phyloP scores from a whole-genome alignment of 495 filamentous ascomycete species.

The Poronia punctata region DNA sequence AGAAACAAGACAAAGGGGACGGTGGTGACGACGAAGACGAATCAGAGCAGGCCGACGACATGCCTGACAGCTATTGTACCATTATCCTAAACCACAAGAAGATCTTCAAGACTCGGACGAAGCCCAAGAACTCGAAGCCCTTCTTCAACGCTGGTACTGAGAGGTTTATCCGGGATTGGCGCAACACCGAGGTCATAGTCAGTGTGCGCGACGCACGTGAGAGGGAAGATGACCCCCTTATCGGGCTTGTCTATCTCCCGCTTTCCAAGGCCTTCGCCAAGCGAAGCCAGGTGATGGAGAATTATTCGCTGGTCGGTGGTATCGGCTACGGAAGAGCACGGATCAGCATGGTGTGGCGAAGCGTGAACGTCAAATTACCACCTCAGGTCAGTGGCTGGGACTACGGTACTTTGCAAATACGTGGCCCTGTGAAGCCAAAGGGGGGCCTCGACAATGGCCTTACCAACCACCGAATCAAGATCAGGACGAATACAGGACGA shows the following conservation, averaged over 20 bases:
- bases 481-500: conserved; percentile 44
- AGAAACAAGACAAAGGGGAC: conserved; percentile 35
- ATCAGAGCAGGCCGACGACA: conserved; percentile 51
- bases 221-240: conserved; percentile 57
- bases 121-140: conserved; percentile 68
- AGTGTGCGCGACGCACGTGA: conserved; percentile 58
- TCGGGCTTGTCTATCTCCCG: conserved; percentile 61
- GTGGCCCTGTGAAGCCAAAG: conserved; percentile 26
- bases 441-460: conserved; percentile 37
- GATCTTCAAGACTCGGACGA: conserved; percentile 62
- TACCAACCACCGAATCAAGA: conserved; percentile 42
- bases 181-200: conserved; percentile 55
- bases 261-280: conserved; percentile 49
- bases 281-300: conserved; percentile 53
- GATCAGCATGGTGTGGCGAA: conserved; percentile 63
- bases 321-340: conserved; percentile 62
- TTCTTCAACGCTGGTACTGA: conserved; percentile 77
- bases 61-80: conserved; percentile 62
- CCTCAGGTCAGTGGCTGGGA: conserved; percentile 54
- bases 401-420: conserved; percentile 58
- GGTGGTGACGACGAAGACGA: conserved; percentile 45
- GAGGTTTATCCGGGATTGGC: conserved; percentile 61
- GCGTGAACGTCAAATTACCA: conserved; percentile 51
- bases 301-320: conserved; percentile 54
- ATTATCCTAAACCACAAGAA: conserved; percentile 66